Conservation (phyloP, 176 grass and related monocot species). For the Aegilops bicornis region DNA sequence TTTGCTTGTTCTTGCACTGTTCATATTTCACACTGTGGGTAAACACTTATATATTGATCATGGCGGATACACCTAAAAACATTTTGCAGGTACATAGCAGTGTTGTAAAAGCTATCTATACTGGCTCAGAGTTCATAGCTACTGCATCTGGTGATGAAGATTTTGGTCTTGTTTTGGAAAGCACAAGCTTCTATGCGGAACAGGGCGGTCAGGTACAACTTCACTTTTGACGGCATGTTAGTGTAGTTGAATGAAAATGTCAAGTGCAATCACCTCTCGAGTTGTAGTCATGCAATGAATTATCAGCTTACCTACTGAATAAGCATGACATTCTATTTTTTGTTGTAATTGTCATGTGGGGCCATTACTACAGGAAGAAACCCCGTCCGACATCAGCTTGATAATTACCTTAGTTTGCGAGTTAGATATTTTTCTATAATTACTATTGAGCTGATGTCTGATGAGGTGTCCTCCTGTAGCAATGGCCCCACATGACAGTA, state of each 20-base stretch:
- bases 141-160: slow-evolving; percentile 48
- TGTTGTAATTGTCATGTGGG: not conserved
- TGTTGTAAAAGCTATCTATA: slow-evolving; percentile 83
- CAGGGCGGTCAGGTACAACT: slow-evolving; percentile 91
- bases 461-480: too few relatives aligned
- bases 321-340: not conserved
- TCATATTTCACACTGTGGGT: slow-evolving; percentile 15
- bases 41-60: slow-evolving; percentile 12
- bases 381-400: not conserved
- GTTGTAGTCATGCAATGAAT: not conserved
- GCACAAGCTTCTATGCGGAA: slow-evolving; percentile 98
- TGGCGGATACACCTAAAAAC: slow-evolving; percentile 11
- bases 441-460: too few relatives aligned
- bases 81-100: slow-evolving; percentile 70
- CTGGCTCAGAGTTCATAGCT: slow-evolving; percentile 60
- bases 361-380: not conserved
- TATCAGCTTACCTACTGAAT: not conserved
- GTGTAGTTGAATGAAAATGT: slow-evolving; percentile 16
- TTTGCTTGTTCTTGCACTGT: not conserved
- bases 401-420: not conserved
- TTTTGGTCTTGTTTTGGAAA: slow-evolving; percentile 81
- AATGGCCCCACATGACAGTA: too few relatives aligned
- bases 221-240: not conserved
- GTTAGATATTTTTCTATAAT: not conserved
- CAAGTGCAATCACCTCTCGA: not conserved